Percentiles rank a stretch among this genome's conserved stretches.
Conservation (phyloP, 192 early-diverging fungal species). For the Dispira simplex region DNA sequence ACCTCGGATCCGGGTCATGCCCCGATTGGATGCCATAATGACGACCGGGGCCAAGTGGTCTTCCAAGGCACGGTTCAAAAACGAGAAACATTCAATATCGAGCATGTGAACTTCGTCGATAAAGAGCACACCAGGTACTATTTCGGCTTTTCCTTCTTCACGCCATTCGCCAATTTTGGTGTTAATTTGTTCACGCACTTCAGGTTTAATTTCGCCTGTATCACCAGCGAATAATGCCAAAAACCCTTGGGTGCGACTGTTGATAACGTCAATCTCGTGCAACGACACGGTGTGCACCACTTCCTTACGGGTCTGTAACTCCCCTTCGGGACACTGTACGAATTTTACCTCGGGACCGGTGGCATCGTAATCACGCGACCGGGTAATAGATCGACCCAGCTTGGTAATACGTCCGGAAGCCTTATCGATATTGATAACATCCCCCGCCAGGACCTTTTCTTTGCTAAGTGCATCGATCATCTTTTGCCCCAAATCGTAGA, state of each 20-base stretch:
- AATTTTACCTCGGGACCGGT: slow-evolving; percentile 96
- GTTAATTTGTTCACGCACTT: slow-evolving; percentile 97
- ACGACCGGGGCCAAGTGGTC: slow-evolving; percentile 93
- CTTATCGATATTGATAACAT: slow-evolving; percentile 98
- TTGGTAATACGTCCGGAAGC: slow-evolving; percentile 90
- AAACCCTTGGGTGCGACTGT: slow-evolving; percentile 93
- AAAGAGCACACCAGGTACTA: slow-evolving; percentile 96
- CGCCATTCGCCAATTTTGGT: slow-evolving; percentile 92
- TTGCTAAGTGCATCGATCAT: slow-evolving; percentile 97
- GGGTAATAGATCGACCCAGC: slow-evolving; percentile 88
- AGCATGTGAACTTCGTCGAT: slow-evolving; percentile 99
- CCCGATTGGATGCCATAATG: slow-evolving; percentile 98
- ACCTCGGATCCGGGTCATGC: slow-evolving; percentile 86
- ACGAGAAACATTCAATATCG: slow-evolving; percentile 99
- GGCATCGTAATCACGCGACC: slow-evolving; percentile 95
- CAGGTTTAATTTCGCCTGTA: slow-evolving; percentile 94
- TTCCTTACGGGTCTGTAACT: slow-evolving; percentile 93
- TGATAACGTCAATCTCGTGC: slow-evolving; percentile 99
- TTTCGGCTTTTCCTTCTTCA: slow-evolving; percentile 97
- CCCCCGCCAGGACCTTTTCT: slow-evolving; percentile 94
- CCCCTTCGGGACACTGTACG: slow-evolving; percentile 98
- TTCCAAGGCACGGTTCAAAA: slow-evolving; percentile 93
- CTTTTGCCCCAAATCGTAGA: slow-evolving; percentile 97
- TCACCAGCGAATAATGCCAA: slow-evolving; percentile 94
- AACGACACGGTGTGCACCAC: slow-evolving; percentile 96